Evolutionary conservation across 2,329 filamentous ascomycete species (phyloP).

Genomic region (Chaetomium sp.): DNA sequence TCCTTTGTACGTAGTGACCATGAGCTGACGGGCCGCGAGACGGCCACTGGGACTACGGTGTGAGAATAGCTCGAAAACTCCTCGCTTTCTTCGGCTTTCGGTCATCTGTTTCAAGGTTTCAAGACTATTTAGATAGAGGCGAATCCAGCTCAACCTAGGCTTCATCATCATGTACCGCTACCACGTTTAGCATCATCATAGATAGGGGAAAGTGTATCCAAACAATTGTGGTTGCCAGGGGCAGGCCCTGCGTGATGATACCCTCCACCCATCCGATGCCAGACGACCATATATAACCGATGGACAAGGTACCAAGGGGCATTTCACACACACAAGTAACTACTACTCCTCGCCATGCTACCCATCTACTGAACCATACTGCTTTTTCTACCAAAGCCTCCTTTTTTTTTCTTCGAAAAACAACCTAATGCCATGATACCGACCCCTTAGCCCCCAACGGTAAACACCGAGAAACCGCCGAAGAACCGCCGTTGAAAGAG

Average conservation of each 20-base stretch:
- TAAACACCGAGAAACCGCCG: slow-evolving; percentile 10
- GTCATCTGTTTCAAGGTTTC: not conserved
- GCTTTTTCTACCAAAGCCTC: slow-evolving; percentile 8
- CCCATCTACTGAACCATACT: slow-evolving; percentile 14
- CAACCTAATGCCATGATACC: slow-evolving; percentile 5
- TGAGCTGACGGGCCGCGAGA: not conserved
- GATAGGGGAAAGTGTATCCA: not conserved
- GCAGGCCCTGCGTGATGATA: not conserved
- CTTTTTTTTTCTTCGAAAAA: slow-evolving; percentile 4
- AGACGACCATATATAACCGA: not conserved
- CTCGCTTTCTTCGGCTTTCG: slow-evolving; percentile 5
- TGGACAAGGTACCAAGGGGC: not conserved
- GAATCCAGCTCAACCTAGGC: not conserved
- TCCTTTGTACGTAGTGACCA: not conserved
- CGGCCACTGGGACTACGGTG: not conserved
- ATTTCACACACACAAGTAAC: not conserved
- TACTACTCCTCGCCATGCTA: slow-evolving; percentile 14
- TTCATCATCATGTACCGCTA: not conserved
- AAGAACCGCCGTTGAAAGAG: not conserved
- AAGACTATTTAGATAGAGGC: not conserved
- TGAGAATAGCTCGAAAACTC: not conserved
- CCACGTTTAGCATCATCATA: not conserved
- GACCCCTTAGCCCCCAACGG: not conserved
- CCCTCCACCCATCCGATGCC: not conserved
- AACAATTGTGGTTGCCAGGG: not conserved